These are phyloP conservation scores for Phaffia tasmanica DNA, from an alignment of 768 basidiomycete genomes.

Conservation along the genomic window DNA sequence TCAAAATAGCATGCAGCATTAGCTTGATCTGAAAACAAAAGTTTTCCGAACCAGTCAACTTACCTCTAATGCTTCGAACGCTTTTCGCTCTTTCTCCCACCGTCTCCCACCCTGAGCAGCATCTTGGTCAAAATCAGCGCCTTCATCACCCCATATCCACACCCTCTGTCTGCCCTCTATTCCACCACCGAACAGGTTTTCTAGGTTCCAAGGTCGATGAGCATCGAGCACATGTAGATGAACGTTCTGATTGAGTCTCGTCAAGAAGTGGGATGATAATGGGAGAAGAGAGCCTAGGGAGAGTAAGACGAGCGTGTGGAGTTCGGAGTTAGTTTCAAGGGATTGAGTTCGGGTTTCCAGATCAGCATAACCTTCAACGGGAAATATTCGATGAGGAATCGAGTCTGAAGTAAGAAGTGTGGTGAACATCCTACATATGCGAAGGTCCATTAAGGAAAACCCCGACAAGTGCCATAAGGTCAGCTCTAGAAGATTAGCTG, in stretches of 20 bases:
- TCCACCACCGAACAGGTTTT: constrained; percentile 58
- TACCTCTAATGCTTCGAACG: constrained; percentile 77
- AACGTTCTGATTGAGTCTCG: constrained; percentile 40
- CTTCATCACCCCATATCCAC: constrained; percentile 87
- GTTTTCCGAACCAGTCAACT: constrained; percentile 13
- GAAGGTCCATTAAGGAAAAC: no score
- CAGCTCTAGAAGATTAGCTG: neutral
- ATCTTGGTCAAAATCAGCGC: constrained; percentile 42
- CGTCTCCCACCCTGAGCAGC: constrained; percentile 30
- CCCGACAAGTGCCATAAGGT: constrained; percentile 50
- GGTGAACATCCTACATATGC: constrained; percentile 74
- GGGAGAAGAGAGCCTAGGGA: constrained; percentile 87
- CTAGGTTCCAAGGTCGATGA: constrained; percentile 74
- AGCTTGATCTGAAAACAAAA: neutral
- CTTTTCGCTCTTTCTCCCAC: constrained; percentile 58
- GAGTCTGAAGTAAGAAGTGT: constrained; percentile 87
- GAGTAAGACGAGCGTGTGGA: constrained; percentile 74
- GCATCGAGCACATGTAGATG: constrained; percentile 92
- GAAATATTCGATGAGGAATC: constrained; percentile 76
- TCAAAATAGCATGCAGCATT: neutral
- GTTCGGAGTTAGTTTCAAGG: constrained; percentile 46
- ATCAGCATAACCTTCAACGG: constrained; percentile 73
- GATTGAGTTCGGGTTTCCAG: constrained; percentile 57
- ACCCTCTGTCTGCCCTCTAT: constrained; percentile 44
- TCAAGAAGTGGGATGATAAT: constrained; percentile 49